Evolutionary conservation across 2,329 filamentous ascomycete genomes (phyloP), one percentile per base, ranked within the genome.

Genomic region (Aspergillus spinulosporus): DNA sequence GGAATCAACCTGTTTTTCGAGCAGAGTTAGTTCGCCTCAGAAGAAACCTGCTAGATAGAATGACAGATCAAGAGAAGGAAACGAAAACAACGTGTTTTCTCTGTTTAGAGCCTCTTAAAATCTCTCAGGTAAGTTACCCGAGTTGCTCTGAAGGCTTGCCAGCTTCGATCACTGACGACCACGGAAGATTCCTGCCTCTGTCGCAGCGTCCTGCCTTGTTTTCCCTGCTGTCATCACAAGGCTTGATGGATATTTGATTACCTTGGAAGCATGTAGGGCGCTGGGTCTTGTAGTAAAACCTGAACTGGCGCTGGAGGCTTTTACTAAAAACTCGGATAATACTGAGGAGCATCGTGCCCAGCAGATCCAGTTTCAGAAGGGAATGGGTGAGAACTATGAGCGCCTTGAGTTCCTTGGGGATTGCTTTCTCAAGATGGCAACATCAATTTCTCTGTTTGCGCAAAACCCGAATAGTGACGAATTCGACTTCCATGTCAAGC

Each of bases 351-450:
- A 90, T 58, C 80, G 78, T 0, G 78, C 82, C 34, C 81, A 88
- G 55, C 84, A 88, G 39, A 74, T 90, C 51, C 89, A 92, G 63
- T 86, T 92, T 46, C 89, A 92, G 64, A 79, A 83, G 47, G 92
- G 92, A 2, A 96, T 96, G 91, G 91, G 92, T 1, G 88, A 87
- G 39, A 97, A 97, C 64, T 99, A 99, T 66, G 94, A 99, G 72
- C 84, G 94, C 9, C 81, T 97, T 0, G 94, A 99, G 67, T 96
- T 97, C 58, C 80, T 97, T 2, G 94, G 94, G 0, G 94, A 99
- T 70, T 89, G 88, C 34, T 96, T 97, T 66, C 80, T 99, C 57
- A 99, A 99, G 74, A 93, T 97, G 87, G 90, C 90, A 8, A 97
- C 93, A 0, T 93, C 92, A 0, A 92, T 99, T 52, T 87, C 92